Conservation (phyloP, 2,329 filamentous ascomycete genomes). For the Dichotomopilus funicola region DNA sequence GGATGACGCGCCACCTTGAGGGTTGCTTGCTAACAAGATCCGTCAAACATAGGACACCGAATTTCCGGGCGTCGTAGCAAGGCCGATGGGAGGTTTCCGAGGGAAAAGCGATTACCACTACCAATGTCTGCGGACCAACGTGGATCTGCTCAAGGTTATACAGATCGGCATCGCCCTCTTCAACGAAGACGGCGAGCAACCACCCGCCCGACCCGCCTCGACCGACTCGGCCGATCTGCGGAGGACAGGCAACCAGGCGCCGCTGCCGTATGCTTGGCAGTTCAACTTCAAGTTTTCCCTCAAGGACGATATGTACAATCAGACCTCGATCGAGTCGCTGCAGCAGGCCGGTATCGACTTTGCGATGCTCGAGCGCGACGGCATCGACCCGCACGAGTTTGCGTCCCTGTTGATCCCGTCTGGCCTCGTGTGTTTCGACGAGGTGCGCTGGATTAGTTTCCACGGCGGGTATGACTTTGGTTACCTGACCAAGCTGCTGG, state of each 20-base stretch:
- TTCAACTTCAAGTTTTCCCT: conserved; percentile 98
- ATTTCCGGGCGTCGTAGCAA: conserved; percentile 93
- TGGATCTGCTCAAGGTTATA: conserved; percentile 95
- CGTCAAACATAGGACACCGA: conserved; percentile 69
- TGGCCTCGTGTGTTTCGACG: conserved; percentile 77
- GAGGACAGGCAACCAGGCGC: conserved; percentile 37
- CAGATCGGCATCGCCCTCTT: conserved; percentile 94
- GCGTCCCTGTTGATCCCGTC: conserved; percentile 86
- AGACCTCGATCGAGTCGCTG: conserved; percentile 87
- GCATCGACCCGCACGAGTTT: conserved; percentile 86
- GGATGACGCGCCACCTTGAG: too few species aligned
- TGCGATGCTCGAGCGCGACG: conserved; percentile 71
- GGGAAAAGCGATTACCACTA: conserved; percentile 98
- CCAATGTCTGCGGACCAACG: conserved; percentile 93
- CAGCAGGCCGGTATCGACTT: conserved; percentile 93
- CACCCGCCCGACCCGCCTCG: conserved; percentile 59
- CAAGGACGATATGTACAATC: conserved; percentile 95
- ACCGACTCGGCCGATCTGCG: conserved; percentile 37
- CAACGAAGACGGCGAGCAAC: conserved; percentile 80
- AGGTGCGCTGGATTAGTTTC: conserved; percentile 95
- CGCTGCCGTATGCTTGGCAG: conserved; percentile 88
- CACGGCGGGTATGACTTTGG: conserved; percentile 98
- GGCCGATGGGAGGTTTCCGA: conserved; percentile 89
- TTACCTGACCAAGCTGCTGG: conserved; percentile 90
- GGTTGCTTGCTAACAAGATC: too few species aligned